These are phyloP conservation scores for Plasmodium inui DNA, from an alignment of 169 alveolate species.

Conservation along the genomic window DNA sequence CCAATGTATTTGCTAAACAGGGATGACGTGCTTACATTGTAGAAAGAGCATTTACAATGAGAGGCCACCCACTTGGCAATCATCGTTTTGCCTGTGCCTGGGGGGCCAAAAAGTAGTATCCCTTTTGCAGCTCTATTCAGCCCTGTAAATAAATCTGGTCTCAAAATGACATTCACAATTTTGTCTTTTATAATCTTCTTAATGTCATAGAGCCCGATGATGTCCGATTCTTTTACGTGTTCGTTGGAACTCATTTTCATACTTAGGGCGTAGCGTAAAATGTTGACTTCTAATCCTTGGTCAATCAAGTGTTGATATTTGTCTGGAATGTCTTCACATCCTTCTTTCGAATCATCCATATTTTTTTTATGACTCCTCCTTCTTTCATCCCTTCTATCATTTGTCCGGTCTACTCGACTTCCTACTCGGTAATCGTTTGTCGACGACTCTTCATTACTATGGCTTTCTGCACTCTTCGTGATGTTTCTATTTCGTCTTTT, in stretches of 20 bases:
- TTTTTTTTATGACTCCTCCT: constrained; percentile 21
- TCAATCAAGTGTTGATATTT: constrained; percentile 16
- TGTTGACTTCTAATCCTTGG: constrained; percentile 46
- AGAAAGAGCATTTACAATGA: constrained; percentile 92
- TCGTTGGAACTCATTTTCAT: constrained; percentile 61
- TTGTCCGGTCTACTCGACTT: neutral
- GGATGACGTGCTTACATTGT: constrained; percentile 94
- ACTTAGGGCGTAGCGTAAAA: constrained; percentile 43
- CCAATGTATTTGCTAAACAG: constrained; percentile 94
- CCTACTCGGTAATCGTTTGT: neutral
- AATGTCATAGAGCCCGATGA: constrained; percentile 81
- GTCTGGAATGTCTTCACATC: constrained; percentile 44
- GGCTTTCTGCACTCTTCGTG: neutral
- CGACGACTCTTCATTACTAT: neutral
- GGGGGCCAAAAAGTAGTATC: constrained; percentile 90
- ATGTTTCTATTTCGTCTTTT: constrained; percentile 19
- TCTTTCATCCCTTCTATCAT: constrained; percentile 16
- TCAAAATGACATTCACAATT: constrained; percentile 87
- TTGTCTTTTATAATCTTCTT: constrained; percentile 87
- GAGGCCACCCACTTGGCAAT: constrained; percentile 95
- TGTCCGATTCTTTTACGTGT: constrained; percentile 79
- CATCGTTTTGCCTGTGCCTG: constrained; percentile 92
- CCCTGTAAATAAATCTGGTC: constrained; percentile 91
- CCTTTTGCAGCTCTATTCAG: constrained; percentile 91
- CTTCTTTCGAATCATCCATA: constrained; percentile 29